phyloP scores from a whole-genome alignment of 768 basidiomycete genomes.

The Imleria badia region DNA sequence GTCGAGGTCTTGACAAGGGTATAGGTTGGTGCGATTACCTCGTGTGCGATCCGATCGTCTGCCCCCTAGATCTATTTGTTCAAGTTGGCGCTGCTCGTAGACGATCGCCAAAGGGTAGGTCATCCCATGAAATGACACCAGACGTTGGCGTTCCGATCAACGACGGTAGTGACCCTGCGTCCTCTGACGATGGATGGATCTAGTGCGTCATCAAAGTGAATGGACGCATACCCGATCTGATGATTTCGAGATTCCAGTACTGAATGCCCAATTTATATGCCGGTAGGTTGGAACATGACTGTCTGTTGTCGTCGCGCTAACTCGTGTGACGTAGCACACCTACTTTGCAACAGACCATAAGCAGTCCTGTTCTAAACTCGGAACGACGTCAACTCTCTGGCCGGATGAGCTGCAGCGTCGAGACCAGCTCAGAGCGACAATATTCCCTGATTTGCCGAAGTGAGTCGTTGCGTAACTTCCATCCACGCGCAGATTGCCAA shows the following conservation, averaged over 20 bases:
- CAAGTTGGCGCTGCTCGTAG: slow-evolving; percentile 29
- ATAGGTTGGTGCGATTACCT: slow-evolving; percentile 51
- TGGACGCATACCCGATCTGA: slow-evolving; percentile 1
- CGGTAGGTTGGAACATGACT: slow-evolving; percentile 28
- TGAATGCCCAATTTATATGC: slow-evolving; percentile 48
- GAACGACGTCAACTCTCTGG: slow-evolving; percentile 33
- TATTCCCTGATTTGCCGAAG: slow-evolving; percentile 47
- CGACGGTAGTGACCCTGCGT: slow-evolving; percentile 44
- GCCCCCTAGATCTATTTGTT: slow-evolving; percentile 40
- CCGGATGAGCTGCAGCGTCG: slow-evolving; percentile 40
- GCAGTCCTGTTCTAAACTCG: slow-evolving; percentile 36
- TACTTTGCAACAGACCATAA: slow-evolving; percentile 52
- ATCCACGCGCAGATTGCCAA: neutral
- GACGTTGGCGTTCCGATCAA: slow-evolving; percentile 35
- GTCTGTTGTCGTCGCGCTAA: neutral
- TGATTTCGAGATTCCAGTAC: slow-evolving; percentile 26
- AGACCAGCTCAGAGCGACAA: slow-evolving; percentile 33
- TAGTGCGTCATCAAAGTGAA: slow-evolving; percentile 36
- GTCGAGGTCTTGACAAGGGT: neutral
- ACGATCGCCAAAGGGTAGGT: neutral
- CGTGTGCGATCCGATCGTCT: slow-evolving; percentile 43
- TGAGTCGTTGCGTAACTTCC: slow-evolving; percentile 18
- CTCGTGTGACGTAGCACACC: slow-evolving; percentile 35
- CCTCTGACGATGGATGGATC: slow-evolving; percentile 37
- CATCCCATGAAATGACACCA: slow-evolving; percentile 1